Conservation (phyloP, 2,329 filamentous ascomycete species). For the Blumeria graminis region DNA sequence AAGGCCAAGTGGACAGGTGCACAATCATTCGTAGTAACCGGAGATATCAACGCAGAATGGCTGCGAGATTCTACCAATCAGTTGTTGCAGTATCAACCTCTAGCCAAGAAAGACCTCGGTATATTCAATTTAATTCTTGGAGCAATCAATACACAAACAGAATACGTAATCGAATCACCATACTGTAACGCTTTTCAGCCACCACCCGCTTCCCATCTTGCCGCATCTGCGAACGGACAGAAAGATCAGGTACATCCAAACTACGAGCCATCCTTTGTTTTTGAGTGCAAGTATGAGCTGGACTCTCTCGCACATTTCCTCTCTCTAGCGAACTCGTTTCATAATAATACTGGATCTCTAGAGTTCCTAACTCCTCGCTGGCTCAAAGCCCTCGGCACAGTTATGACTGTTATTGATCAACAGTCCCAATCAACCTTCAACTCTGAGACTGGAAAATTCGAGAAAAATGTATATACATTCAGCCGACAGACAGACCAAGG, state of each 20-base stretch:
- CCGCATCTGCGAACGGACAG: slow-evolving; percentile 52
- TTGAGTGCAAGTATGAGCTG: slow-evolving; percentile 97
- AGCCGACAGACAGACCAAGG: slow-evolving; percentile 55
- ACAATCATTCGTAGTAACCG: slow-evolving; percentile 83
- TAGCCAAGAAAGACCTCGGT: slow-evolving; percentile 58
- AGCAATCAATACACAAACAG: slow-evolving; percentile 85
- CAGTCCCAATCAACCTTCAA: slow-evolving; percentile 70
- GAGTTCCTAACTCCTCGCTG: slow-evolving; percentile 61
- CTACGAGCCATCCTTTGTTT: slow-evolving; percentile 68
- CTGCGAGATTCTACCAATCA: slow-evolving; percentile 85
- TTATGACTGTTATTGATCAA: slow-evolving; percentile 50
- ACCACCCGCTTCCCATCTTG: slow-evolving; percentile 56
- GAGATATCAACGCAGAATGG: slow-evolving; percentile 86
- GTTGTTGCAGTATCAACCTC: slow-evolving; percentile 62
- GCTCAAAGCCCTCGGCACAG: slow-evolving; percentile 49
- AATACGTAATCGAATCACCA: slow-evolving; percentile 81
- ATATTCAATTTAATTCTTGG: slow-evolving; percentile 67
- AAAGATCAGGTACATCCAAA: slow-evolving; percentile 63
- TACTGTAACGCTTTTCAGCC: slow-evolving; percentile 99
- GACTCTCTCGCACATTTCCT: slow-evolving; percentile 89
- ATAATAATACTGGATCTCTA: slow-evolving; percentile 52
- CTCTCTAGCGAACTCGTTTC: slow-evolving; percentile 63
- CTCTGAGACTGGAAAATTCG: slow-evolving; percentile 34
- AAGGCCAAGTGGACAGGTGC: slow-evolving; percentile 54
- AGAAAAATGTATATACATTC: slow-evolving; percentile 66